Base-by-base conservation (phyloP, 73 alveolate species). In the Paramecium caudatum region DNA sequence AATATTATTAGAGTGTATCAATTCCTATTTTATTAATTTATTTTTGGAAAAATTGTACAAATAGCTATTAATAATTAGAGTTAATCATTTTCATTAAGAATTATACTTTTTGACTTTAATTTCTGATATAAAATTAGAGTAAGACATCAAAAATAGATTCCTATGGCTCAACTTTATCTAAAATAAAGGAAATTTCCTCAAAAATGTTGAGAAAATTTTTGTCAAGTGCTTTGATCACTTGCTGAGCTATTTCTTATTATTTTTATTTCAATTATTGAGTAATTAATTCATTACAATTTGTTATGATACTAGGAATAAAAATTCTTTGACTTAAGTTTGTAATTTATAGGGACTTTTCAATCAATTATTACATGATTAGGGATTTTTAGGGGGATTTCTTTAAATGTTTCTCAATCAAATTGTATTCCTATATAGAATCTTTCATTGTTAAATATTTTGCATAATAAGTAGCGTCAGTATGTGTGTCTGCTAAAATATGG, bases 111-210 rank as follows among this genome's bases (percentile, higher is more conserved):
- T 41, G 13, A 74, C 88, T 74, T 74, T 37, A 15, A 13, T 37
- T 27, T 43, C 47, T 74, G 10, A 39, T 15, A 17, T 74, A 74
- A 5, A 74, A 74, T 27, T 37, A 13, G 8, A 37, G 37, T 3
- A 74, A 17, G 3, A 74, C 88, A 27, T 37, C 68, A 41, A 74
- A 74, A 4, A 74, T 41, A 10, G 43, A 41, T 16, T 30, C 19
- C 6, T 74, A 30, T 41, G 39, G 39, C 21, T 74, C 1, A 8
- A 45, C 0, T 16, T 74, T 36, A 41, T 37, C 15, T 45, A 74
- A 21, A n/a, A 74, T 12, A 13, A n/a, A 74, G 17, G 88, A 36
- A 34, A 74, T 21, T 39, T 74, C 88, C 19, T 74, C 88, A 19
- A 74, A 74, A 21, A 74, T 45, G 3, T 23, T 13, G 4, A 74